phyloP scores from a whole-genome alignment of 108 stramenopile genomes.

The Stephanodiscus triporus region DNA sequence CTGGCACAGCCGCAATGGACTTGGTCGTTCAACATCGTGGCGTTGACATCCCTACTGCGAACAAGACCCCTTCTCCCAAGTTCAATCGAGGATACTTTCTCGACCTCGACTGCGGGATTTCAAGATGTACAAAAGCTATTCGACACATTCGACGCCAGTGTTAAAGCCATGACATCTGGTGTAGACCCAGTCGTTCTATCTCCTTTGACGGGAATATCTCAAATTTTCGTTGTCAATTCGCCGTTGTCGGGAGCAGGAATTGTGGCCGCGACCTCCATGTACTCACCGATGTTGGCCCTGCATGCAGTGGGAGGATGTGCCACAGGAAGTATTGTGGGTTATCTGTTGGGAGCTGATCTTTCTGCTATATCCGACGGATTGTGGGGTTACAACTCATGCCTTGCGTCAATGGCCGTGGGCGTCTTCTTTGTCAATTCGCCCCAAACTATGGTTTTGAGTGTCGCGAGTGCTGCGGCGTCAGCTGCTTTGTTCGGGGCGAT shows the following conservation, averaged over 20 bases:
- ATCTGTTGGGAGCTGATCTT: slow-evolving; percentile 52
- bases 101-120: not conserved
- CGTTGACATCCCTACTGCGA: slow-evolving; percentile 62
- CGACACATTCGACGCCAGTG: slow-evolving; percentile 7
- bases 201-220: slow-evolving; percentile 76
- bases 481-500: slow-evolving; percentile 76
- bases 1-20: slow-evolving; percentile 77
- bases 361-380: slow-evolving; percentile 64
- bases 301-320: slow-evolving; percentile 67
- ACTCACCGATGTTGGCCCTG: slow-evolving; percentile 63
- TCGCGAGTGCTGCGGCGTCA: slow-evolving; percentile 67
- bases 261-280: slow-evolving; percentile 41
- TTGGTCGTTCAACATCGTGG: slow-evolving; percentile 75
- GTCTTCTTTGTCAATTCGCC: slow-evolving; percentile 75
- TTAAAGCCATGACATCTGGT: not conserved
- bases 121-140: slow-evolving; percentile 6
- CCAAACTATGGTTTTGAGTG: slow-evolving; percentile 53
- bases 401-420: slow-evolving; percentile 79
- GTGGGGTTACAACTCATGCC: slow-evolving; percentile 75
- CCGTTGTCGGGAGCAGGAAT: slow-evolving; percentile 59
- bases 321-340: slow-evolving; percentile 51
- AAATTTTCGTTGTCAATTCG: slow-evolving; percentile 85
- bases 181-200: slow-evolving; percentile 25
- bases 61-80: slow-evolving; percentile 53
- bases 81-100: not conserved